Conservation (phyloP, 805 yeast species). For the Sungouiozyma intestinalis region DNA sequence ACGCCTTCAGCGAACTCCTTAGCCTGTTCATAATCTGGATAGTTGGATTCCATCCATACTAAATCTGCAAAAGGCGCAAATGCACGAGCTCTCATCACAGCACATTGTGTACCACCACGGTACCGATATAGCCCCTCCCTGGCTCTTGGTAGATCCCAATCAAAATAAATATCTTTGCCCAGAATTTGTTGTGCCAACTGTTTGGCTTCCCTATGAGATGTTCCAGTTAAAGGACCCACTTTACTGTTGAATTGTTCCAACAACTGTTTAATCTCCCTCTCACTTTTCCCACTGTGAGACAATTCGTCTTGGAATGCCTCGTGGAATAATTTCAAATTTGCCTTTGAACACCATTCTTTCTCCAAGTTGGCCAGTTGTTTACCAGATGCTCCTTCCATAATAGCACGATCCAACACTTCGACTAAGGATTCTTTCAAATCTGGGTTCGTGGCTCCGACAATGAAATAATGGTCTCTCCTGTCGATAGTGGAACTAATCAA, state of each 20-base stretch:
- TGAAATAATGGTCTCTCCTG: constrained; percentile 85
- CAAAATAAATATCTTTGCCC: constrained; percentile 76
- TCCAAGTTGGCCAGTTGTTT: constrained; percentile 62
- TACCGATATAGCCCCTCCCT: constrained; percentile 96
- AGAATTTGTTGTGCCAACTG: constrained; percentile 60
- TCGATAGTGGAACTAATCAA: constrained; percentile 89
- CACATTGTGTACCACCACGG: constrained; percentile 94
- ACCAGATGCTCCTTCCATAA: constrained; percentile 61
- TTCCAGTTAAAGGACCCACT: constrained; percentile 65
- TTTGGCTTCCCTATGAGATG: constrained; percentile 73
- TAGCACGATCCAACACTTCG: constrained; percentile 73
- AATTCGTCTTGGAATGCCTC: constrained; percentile 86
- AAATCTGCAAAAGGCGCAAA: constrained; percentile 91
- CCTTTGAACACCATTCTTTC: constrained; percentile 69
- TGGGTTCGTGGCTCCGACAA: constrained; percentile 86
- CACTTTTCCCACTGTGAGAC: constrained; percentile 39
- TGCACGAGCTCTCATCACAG: constrained; percentile 92
- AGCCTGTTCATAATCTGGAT: constrained; percentile 90
- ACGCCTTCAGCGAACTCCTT: constrained; percentile 92
- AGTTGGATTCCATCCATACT: constrained; percentile 97
- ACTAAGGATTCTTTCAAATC: constrained; percentile 50
- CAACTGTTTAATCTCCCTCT: constrained; percentile 46
- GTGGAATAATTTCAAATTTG: constrained; percentile 79
- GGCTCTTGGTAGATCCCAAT: constrained; percentile 93
- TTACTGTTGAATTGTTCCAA: constrained; percentile 54